phyloP scores from a whole-genome alignment of 495 filamentous ascomycete species.

The Usnea hakonensis region DNA sequence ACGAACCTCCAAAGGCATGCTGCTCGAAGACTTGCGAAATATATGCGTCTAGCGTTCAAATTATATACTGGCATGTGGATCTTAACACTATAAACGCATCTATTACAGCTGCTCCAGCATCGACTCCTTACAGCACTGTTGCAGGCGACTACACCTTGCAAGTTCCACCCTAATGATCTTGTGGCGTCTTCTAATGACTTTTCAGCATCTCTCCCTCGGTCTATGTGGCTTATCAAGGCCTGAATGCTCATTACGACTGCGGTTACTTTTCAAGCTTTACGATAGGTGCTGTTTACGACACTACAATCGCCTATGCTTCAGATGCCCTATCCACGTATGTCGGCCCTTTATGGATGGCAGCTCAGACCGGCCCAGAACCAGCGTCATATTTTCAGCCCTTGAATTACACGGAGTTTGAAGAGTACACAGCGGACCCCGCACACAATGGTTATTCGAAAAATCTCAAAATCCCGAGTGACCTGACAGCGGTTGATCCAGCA shows the following conservation, averaged over 20 bases:
- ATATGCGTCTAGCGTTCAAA: background rate
- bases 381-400: background rate
- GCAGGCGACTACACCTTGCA: background rate
- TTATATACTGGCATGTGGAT: background rate
- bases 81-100: background rate
- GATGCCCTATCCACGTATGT: background rate
- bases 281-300: background rate
- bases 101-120: background rate
- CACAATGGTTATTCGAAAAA: background rate
- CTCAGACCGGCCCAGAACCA: background rate
- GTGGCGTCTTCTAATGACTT: background rate
- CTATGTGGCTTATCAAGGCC: slow-evolving; percentile 1
- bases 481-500: background rate
- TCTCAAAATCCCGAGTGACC: background rate
- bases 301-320: background rate
- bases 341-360: background rate
- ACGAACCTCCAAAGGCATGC: background rate
- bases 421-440: background rate
- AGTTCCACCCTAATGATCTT: background rate
- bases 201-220: slow-evolving; percentile 6
- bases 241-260: background rate
- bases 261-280: background rate
- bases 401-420: background rate
- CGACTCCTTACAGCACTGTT: background rate
- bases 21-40: background rate